phyloP scores from a whole-genome alignment of 208 protist genomes.

The Vickermania ingenoplastis region DNA sequence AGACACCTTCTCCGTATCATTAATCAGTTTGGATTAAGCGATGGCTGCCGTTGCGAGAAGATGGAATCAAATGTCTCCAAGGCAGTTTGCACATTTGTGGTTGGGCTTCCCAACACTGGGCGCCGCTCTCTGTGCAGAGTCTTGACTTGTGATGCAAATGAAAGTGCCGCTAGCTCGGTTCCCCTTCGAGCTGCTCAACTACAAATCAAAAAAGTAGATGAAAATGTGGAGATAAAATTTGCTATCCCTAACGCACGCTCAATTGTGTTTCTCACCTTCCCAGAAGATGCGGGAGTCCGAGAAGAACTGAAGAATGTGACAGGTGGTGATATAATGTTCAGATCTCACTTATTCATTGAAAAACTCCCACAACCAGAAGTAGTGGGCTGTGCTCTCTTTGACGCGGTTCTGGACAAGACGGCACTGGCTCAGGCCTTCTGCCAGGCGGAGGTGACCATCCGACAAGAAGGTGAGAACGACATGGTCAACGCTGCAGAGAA shows the following conservation, averaged over 20 bases:
- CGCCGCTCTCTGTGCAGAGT: constrained; percentile 49
- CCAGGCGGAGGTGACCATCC: constrained; percentile 9
- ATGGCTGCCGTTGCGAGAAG: constrained; percentile 30
- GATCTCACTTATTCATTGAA: constrained; percentile 55
- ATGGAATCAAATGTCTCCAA: constrained; percentile 57
- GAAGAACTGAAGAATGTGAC: constrained; percentile 36
- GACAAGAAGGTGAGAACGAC: constrained; percentile 7
- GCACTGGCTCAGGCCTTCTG: constrained; percentile 68
- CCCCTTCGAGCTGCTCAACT: constrained; percentile 65
- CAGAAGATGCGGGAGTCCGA: constrained; percentile 47
- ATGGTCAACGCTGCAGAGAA: constrained; percentile 32
- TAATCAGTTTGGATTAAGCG: constrained; percentile 55
- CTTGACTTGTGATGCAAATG: constrained; percentile 31
- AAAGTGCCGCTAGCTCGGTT: constrained; percentile 51
- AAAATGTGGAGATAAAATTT: constrained; percentile 40
- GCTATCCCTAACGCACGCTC: constrained; percentile 72
- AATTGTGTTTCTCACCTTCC: constrained; percentile 67
- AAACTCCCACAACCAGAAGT: constrained; percentile 53
- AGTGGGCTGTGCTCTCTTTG: constrained; percentile 60
- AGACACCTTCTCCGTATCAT: constrained; percentile 53
- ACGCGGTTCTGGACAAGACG: constrained; percentile 48
- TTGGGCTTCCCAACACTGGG: constrained; percentile 78
- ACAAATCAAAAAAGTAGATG: constrained; percentile 24
- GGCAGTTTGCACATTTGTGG: constrained; percentile 70
- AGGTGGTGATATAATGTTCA: constrained; percentile 68